phyloP scores from a whole-genome alignment of 179 eudicot genomes.

The Spinacia oleracea region DNA sequence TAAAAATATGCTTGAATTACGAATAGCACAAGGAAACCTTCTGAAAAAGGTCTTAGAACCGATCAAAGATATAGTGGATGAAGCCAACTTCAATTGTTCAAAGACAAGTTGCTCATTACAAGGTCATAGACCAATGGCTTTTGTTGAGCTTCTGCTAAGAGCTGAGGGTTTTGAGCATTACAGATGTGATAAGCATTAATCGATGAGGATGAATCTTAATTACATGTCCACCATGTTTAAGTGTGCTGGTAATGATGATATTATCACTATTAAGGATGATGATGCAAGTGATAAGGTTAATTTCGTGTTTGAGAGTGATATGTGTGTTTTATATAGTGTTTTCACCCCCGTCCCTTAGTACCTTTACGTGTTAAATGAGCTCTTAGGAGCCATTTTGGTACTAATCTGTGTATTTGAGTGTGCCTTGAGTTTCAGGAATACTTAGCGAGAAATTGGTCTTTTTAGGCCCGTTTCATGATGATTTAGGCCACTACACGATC shows the following conservation, averaged over 20 bases:
- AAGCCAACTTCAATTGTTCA: conserved; percentile 75
- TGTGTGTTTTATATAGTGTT: too few relatives aligned
- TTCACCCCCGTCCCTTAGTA: too few relatives aligned
- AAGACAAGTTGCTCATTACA: conserved; percentile 66
- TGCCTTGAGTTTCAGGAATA: too few relatives aligned
- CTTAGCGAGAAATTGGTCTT: too few relatives aligned
- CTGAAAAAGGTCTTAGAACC: conserved; percentile 69
- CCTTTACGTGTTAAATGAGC: too few relatives aligned
- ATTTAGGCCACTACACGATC: too few relatives aligned
- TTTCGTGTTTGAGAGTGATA: conserved; percentile 71
- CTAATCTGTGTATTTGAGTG: too few relatives aligned
- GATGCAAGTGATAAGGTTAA: conserved; percentile 71
- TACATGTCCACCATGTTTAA: conserved; percentile 68
- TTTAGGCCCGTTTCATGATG: too few relatives aligned
- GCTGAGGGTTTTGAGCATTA: conserved; percentile 79
- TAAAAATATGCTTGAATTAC: conserved; percentile 62
- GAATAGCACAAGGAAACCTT: conserved; percentile 65
- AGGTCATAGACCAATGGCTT: conserved; percentile 73
- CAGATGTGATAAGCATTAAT: conserved; percentile 57
- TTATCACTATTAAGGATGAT: conserved; percentile 67
- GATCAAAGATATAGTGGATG: conserved; percentile 65
- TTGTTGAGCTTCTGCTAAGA: conserved; percentile 58
- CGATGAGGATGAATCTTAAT: conserved; percentile 67
- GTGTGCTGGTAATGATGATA: conserved; percentile 75
- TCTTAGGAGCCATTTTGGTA: too few relatives aligned